phyloP scores from a whole-genome alignment of 2,329 filamentous ascomycete genomes.

The Botrytis squamosa region DNA sequence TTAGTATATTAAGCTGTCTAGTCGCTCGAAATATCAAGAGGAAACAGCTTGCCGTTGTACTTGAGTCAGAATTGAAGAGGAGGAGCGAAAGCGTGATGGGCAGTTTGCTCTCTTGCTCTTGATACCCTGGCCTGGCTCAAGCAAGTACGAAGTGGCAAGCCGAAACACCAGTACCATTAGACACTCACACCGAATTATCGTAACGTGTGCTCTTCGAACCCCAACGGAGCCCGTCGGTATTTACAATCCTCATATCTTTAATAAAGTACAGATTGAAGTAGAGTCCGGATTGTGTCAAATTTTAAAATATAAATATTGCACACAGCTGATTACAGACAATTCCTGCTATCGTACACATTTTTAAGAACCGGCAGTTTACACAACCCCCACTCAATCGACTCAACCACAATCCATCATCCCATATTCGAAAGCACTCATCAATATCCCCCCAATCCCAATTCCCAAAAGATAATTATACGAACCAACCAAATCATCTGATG shows the following conservation, averaged over 20 bases:
- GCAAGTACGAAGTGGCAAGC: background rate
- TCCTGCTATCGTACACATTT: background rate
- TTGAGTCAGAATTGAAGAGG: background rate
- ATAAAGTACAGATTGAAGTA: background rate
- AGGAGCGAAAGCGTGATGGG: background rate
- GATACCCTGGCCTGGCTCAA: background rate
- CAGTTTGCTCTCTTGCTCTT: background rate
- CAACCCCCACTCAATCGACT: background rate
- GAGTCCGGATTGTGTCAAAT: fast-evolving
- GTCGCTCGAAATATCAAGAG: background rate
- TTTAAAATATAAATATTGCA: background rate
- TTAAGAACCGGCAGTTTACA: background rate
- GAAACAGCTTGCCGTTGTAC: background rate
- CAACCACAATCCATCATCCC: background rate
- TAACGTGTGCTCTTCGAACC: background rate
- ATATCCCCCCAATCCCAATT: background rate
- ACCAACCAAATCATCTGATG: background rate
- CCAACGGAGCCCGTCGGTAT: background rate
- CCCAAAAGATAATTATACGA: background rate
- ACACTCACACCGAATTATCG: background rate
- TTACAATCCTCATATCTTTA: background rate
- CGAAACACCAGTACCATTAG: background rate
- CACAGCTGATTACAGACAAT: background rate
- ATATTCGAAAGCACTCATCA: background rate
- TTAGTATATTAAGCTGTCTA: background rate